A percentile compares a stretch with the other conserved stretches of the same genome.
These are phyloP conservation scores for Pleurotus platypus DNA, from an alignment of 768 basidiomycete genomes.

Conservation along the genomic window DNA sequence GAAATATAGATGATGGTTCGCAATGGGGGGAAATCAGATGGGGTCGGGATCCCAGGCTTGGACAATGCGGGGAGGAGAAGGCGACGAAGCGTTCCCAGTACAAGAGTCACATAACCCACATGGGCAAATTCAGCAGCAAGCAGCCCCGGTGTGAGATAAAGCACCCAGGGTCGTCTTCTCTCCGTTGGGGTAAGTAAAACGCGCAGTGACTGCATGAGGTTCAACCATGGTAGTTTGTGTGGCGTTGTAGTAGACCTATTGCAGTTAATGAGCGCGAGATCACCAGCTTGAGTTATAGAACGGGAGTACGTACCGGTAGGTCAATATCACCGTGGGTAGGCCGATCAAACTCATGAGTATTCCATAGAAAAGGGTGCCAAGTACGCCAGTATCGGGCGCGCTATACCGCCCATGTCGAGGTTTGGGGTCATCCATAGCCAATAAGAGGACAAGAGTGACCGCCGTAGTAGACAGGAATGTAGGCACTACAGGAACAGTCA, in stretches of 20 bases:
- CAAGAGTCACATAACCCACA: constrained; percentile 41
- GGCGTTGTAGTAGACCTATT: constrained; percentile 80
- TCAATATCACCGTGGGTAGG: constrained; percentile 68
- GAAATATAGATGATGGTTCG: constrained; percentile 54
- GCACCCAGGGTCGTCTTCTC: constrained; percentile 70
- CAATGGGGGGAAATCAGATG: constrained; percentile 40
- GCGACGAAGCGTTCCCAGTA: constrained; percentile 43
- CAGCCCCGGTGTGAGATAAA: constrained; percentile 77
- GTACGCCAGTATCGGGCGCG: constrained; percentile 54
- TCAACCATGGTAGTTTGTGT: constrained; percentile 65
- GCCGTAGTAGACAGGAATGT: constrained; percentile 45
- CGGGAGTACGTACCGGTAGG: constrained; percentile 56
- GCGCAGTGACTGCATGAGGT: constrained; percentile 55
- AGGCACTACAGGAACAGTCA: constrained; percentile 29
- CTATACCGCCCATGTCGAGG: constrained; percentile 65
- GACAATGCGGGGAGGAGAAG: constrained; percentile 39
- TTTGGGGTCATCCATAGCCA: constrained; percentile 54
- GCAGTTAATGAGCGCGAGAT: constrained; percentile 3
- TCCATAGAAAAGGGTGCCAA: constrained; percentile 65
- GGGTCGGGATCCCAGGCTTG: constrained; percentile 24
- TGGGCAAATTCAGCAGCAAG: constrained; percentile 56
- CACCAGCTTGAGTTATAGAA: neutral
- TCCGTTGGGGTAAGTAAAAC: constrained; percentile 80
- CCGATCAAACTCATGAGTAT: constrained; percentile 62
- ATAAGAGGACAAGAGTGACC: constrained; percentile 53